A percentile compares a stretch with the other conserved stretches of the same genome.
phyloP scores from a whole-genome alignment of 176 grass and related monocot species.

The Oryza punctata region DNA sequence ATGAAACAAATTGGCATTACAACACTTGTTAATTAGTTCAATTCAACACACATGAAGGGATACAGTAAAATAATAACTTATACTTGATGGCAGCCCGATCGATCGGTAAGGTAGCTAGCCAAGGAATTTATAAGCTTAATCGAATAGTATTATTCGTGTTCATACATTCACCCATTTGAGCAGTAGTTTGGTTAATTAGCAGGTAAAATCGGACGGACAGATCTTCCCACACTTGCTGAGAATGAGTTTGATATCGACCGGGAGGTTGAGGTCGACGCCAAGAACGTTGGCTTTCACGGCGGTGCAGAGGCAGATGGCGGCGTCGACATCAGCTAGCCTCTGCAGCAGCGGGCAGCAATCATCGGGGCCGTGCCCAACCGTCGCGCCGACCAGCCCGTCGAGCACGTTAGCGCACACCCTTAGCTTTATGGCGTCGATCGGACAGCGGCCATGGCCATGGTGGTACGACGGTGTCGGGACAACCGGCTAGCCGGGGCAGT shows the following conservation, averaged over 20 bases:
- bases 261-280: conserved; percentile 34
- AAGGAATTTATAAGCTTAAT: too few species aligned
- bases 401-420: conserved; percentile 32
- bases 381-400: neutral
- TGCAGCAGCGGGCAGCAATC: conserved; percentile 33
- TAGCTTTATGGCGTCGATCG: conserved; percentile 23
- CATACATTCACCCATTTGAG: too few species aligned
- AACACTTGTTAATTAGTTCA: too few species aligned
- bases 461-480: neutral
- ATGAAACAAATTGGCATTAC: too few species aligned
- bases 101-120: too few species aligned
- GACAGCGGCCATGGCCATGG: neutral
- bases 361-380: conserved; percentile 17
- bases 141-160: neutral
- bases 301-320: conserved; percentile 48
- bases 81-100: too few species aligned
- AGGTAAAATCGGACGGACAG: too few species aligned
- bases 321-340: conserved; percentile 40
- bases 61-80: too few species aligned
- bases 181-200: too few species aligned
- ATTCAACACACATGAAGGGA: too few species aligned
- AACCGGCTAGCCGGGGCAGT: neutral
- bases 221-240: too few species aligned
- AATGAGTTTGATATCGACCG: too few species aligned
- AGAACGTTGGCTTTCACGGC: conserved; percentile 46